Base-by-base conservation (phyloP, 345 rosid species). In the Populus ilicifolia region DNA sequence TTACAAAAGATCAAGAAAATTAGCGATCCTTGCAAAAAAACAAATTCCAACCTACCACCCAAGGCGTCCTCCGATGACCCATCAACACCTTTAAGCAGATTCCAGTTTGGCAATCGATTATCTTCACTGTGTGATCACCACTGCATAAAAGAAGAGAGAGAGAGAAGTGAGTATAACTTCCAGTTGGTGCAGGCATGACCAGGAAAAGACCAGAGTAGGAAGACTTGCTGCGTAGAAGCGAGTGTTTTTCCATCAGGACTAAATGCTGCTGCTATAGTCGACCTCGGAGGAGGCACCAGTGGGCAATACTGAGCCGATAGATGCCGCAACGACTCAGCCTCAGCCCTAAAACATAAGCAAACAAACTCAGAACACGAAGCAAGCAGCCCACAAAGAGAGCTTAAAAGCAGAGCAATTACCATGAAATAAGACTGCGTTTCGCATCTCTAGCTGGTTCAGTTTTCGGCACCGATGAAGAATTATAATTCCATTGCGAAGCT, bases 41-140 rank as follows among this genome's bases (percentile, higher is more conserved):
- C 6, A 30, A 69, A 33, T 39, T 41, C 69, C 50, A 75, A 82
- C 98, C 89, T 88, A 95, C 99, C 94, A 95, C 99, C 99, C 99
- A 95, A 4, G 99, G 99, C 44, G 99, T 95, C 83, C 98, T 88
- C 80, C 96, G 88, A 85, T 95, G 99, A 83, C 99, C 99, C 38
- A 81, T 89, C 85, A 95, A 85, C 75, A 93, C 97, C 85, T 95
- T 95, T 80, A 92, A 87, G 89, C 99, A 95, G 78, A 86, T 88
- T 80, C 98, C 99, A 69, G 90, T 93, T 81, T 90, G 87, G 77
- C 91, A 93, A 84, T 95, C 96, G 84, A 95, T 90, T 75, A 93
- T 89, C 89, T 92, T 89, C 75, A 94, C 97, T 0, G 96, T 94
- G 75, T 94, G 97, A 76, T 94, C 98, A 66, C 97, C 98, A 79